Percentiles rank a stretch among this genome's conserved stretches.
Conservation (phyloP, 2,329 filamentous ascomycete species). For the Talaromyces sp. region DNA sequence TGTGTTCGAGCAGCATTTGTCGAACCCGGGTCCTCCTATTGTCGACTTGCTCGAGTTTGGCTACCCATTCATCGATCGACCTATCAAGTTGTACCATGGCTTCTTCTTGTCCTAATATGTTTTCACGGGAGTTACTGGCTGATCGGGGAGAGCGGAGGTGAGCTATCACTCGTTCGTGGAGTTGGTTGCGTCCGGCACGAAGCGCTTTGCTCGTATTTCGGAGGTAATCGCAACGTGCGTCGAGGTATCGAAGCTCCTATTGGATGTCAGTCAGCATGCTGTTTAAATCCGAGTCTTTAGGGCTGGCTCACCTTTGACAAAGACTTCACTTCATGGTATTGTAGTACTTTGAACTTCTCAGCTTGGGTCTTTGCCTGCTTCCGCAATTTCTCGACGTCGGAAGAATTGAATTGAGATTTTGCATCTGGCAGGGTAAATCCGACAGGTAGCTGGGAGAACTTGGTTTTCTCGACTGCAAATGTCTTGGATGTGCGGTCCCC, state of each 20-base stretch:
- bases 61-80: constrained; percentile 77
- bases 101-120: constrained; percentile 76
- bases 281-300: background rate
- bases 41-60: constrained; percentile 75
- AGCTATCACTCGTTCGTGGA: constrained; percentile 73
- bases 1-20: constrained; percentile 77
- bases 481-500: constrained; percentile 14
- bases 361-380: constrained; percentile 26
- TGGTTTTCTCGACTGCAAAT: constrained; percentile 11
- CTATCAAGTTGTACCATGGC: constrained; percentile 71
- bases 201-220: constrained; percentile 73
- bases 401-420: constrained; percentile 18
- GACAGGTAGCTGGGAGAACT: constrained; percentile 19
- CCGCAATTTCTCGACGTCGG: constrained; percentile 25
- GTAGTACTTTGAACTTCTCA: constrained; percentile 26
- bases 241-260: constrained; percentile 70
- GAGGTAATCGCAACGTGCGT: constrained; percentile 74
- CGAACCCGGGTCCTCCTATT: constrained; percentile 71
- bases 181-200: constrained; percentile 69
- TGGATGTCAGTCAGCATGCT: constrained; percentile 14
- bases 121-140: constrained; percentile 69
- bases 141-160: constrained; percentile 69
- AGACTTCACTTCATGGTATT: constrained; percentile 25
- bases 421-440: constrained; percentile 24
- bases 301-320: constrained; percentile 26